phyloP scores from a whole-genome alignment of 805 yeast species.

The Kodamaea sagamina region DNA sequence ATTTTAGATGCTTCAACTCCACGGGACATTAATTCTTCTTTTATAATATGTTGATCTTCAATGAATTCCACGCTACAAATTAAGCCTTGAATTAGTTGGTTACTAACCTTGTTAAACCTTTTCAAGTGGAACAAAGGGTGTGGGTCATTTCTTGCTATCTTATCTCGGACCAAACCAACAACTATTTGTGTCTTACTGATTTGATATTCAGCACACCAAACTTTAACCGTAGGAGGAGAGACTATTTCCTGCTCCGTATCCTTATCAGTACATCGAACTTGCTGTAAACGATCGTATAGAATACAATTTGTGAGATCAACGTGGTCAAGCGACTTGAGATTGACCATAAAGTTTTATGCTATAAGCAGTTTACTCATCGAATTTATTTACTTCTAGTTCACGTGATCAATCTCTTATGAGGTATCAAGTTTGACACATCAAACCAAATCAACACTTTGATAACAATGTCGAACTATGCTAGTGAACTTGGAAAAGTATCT shows the following conservation, averaged over 20 bases:
- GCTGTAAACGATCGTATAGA: conserved; percentile 47
- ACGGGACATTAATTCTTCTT: conserved; percentile 10
- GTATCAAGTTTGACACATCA: no score
- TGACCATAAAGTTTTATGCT: conserved; percentile 1
- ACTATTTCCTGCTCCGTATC: conserved; percentile 13
- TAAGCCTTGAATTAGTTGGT: conserved; percentile 36
- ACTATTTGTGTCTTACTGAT: conserved; percentile 38
- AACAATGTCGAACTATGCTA: background rate
- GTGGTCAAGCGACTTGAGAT: conserved; percentile 16
- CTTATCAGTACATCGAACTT: conserved; percentile 37
- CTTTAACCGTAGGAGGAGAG: conserved; percentile 32
- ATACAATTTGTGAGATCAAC: conserved; percentile 51
- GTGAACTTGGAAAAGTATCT: conserved; percentile 2
- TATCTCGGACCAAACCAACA: conserved; percentile 28
- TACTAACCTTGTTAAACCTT: conserved; percentile 46
- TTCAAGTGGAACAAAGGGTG: conserved; percentile 49
- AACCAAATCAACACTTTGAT: no score
- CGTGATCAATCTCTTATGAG: no score
- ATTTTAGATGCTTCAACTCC: conserved; percentile 16
- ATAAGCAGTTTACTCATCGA: background rate
- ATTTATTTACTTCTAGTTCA: no score
- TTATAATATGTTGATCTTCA: conserved; percentile 23
- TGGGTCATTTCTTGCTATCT: conserved; percentile 28
- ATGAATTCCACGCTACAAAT: conserved; percentile 47
- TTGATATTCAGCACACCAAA: conserved; percentile 51